Conservation (phyloP, 495 filamentous ascomycete species). For the Aspergillus sparsus region DNA sequence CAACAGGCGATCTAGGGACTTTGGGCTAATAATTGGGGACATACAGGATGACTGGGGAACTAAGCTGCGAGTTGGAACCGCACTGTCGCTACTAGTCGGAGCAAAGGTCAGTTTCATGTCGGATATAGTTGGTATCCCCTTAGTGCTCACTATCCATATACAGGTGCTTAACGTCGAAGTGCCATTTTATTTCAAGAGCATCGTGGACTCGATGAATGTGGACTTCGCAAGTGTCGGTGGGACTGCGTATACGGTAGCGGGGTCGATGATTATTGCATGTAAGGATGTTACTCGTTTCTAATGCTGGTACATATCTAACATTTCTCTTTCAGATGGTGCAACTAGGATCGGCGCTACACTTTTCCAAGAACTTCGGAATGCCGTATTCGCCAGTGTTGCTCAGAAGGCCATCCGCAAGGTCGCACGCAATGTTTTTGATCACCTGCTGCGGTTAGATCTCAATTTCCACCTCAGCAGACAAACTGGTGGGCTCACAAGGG, state of each 20-base stretch:
- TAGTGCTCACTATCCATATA: conserved; percentile 21
- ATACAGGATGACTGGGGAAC: conserved; percentile 71
- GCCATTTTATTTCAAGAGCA: conserved; percentile 97
- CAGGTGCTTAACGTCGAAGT: conserved; percentile 93
- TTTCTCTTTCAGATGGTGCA: conserved; percentile 64
- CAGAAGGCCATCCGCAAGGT: conserved; percentile 94
- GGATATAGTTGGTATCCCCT: background rate
- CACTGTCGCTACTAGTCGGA: conserved; percentile 78
- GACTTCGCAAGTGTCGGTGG: conserved; percentile 81
- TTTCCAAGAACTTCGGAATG: conserved; percentile 91
- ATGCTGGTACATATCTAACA: conserved; percentile 10
- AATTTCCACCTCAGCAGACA: conserved; percentile 93
- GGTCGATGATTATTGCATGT: conserved; percentile 88
- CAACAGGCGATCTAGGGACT: background rate
- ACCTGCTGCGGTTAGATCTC: conserved; percentile 83
- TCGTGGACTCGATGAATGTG: conserved; percentile 96
- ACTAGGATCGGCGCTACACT: conserved; percentile 84
- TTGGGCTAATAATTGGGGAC: conserved; percentile 20
- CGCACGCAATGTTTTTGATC: conserved; percentile 88
- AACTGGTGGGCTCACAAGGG: conserved; percentile 90
- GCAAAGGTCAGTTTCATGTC: conserved; percentile 61
- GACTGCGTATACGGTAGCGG: conserved; percentile 84
- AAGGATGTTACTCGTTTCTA: conserved; percentile 27
- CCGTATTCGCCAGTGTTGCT: conserved; percentile 93
- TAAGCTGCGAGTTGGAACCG: conserved; percentile 78